Conservation (phyloP, 2,329 filamentous ascomycete species). For the Emmonsiellopsis sp. region DNA sequence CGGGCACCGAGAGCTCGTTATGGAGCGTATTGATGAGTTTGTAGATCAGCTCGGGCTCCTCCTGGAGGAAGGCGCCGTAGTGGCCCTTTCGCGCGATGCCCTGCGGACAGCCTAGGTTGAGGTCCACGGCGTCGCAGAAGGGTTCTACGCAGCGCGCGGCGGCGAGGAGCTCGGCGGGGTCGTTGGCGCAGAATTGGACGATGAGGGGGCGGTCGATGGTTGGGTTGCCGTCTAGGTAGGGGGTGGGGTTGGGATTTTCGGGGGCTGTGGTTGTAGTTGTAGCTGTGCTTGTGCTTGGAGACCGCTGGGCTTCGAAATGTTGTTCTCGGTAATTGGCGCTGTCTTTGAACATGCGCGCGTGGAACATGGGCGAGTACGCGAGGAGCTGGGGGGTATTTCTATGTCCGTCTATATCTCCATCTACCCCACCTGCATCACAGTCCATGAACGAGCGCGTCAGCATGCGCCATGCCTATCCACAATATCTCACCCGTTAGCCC, state of each 20-base stretch:
- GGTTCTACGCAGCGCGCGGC: slow-evolving; percentile 72
- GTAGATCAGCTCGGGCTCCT: slow-evolving; percentile 77
- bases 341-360: slow-evolving; percentile 79
- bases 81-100: slow-evolving; percentile 85
- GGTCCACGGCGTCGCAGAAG: slow-evolving; percentile 87
- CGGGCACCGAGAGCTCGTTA: slow-evolving; percentile 65
- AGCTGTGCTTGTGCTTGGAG: slow-evolving; percentile 16
- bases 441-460: slow-evolving; percentile 88
- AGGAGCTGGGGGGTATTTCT: no score
- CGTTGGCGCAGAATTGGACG: slow-evolving; percentile 76
- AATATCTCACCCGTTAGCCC: not conserved
- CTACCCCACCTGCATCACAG: no score
- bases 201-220: slow-evolving; percentile 77
- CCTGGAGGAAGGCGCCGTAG: slow-evolving; percentile 91
- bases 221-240: slow-evolving; percentile 79
- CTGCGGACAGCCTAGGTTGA: slow-evolving; percentile 94
- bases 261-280: slow-evolving; percentile 11
- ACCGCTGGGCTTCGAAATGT: slow-evolving; percentile 65
- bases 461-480: slow-evolving; percentile 78
- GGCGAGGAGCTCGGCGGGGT: slow-evolving; percentile 39
- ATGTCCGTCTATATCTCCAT: no score
- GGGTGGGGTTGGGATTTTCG: slow-evolving; percentile 14
- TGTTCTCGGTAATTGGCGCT: slow-evolving; percentile 64
- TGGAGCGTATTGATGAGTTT: slow-evolving; percentile 78
- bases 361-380: slow-evolving; percentile 93